Evolutionary conservation across 2,329 filamentous ascomycete genomes (phyloP).

Genomic region (Colletotrichum scovillei): DNA sequence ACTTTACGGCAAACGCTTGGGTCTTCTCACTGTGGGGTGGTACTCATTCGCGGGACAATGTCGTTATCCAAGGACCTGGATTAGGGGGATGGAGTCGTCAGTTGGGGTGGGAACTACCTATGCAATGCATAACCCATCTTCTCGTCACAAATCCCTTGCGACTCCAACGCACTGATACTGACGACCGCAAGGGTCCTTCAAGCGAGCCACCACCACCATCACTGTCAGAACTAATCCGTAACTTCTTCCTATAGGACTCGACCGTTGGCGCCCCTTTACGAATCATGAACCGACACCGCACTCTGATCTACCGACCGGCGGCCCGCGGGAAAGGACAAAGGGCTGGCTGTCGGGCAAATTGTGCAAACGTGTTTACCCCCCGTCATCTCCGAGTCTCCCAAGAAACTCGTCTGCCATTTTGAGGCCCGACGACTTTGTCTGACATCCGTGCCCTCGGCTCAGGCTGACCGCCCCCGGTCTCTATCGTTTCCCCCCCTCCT

Average conservation of each 20-base stretch:
- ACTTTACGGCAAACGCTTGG: not conserved
- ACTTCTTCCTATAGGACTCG: not conserved
- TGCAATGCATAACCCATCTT: not conserved
- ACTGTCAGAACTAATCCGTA: not conserved
- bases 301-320: not conserved
- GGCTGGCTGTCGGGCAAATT: not conserved
- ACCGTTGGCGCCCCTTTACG: not conserved
- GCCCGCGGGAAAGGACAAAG: not conserved
- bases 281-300: not conserved
- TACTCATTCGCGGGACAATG: not conserved
- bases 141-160: not conserved
- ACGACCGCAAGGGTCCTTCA: not conserved
- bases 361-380: no score
- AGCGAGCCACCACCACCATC: not conserved
- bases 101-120: not conserved
- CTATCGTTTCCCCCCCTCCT: not conserved
- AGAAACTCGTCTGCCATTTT: not conserved
- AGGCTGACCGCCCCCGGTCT: not conserved
- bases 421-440: not conserved
- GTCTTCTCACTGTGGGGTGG: not conserved
- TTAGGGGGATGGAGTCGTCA: not conserved
- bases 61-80: not conserved
- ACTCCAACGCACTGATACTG: not conserved
- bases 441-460: slow-evolving; percentile 14
- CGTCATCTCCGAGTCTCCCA: not conserved